These are phyloP conservation scores for Paracorniculantispora psalliotae DNA, from an alignment of 2,329 filamentous ascomycete genomes.

Conservation along the genomic window DNA sequence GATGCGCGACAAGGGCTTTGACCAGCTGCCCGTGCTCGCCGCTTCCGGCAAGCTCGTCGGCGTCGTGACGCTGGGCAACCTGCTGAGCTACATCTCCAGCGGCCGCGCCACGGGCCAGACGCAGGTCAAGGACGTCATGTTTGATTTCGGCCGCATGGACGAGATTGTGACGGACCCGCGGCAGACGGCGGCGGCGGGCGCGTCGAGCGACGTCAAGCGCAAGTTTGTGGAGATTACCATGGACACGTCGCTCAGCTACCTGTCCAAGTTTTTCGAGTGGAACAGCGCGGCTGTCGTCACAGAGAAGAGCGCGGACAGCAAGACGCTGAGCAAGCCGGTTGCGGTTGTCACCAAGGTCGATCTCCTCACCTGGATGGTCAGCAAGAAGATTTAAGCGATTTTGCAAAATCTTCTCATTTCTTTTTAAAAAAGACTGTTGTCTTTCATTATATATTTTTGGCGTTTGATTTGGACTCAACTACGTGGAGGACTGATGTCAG, in stretches of 20 bases:
- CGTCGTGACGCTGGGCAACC: constrained; percentile 89
- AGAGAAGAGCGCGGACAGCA: constrained; percentile 56
- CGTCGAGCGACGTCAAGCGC: constrained; percentile 44
- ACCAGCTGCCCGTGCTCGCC: constrained; percentile 87
- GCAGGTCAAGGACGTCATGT: constrained; percentile 87
- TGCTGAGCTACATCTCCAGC: constrained; percentile 83
- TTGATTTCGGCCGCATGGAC: constrained; percentile 82
- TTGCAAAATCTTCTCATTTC: no score
- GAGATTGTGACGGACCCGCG: constrained; percentile 89
- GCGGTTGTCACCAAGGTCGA: constrained; percentile 97
- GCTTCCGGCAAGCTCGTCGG: constrained; percentile 73
- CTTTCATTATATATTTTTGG: no score
- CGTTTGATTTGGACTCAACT: constrained; percentile 20
- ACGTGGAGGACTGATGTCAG: constrained; percentile 8
- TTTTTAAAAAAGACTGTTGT: no score
- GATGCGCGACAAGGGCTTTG: constrained; percentile 97
- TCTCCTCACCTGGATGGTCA: constrained; percentile 86
- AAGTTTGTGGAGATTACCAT: constrained; percentile 92
- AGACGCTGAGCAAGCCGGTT: constrained; percentile 66
- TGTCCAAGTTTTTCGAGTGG: constrained; percentile 96
- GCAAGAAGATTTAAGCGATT: constrained; percentile 38
- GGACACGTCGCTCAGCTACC: constrained; percentile 75
- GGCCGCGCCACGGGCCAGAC: constrained; percentile 71
- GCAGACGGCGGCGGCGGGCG: constrained; percentile 45
- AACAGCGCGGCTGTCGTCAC: constrained; percentile 95